Conservation (phyloP, 2,329 filamentous ascomycete genomes). For the Diplodia seriata region DNA sequence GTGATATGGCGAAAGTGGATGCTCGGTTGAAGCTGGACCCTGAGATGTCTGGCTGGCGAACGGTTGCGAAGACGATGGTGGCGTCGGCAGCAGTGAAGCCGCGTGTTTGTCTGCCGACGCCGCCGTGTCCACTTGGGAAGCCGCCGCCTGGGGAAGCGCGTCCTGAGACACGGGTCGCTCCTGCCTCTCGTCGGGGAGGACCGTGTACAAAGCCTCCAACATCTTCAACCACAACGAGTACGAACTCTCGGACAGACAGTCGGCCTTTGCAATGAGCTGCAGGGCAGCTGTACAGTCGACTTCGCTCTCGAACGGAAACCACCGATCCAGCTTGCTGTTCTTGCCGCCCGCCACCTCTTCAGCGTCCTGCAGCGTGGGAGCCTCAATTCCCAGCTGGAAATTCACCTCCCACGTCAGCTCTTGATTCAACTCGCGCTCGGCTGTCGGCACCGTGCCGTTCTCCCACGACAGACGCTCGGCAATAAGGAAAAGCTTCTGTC, state of each 20-base stretch:
- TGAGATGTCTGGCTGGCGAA: not conserved
- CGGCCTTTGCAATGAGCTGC: conserved; percentile 37
- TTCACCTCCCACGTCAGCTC: conserved; percentile 41
- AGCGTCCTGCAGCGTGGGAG: conserved; percentile 38
- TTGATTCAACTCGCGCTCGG: conserved; percentile 39
- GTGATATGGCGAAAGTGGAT: not conserved
- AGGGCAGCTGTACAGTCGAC: conserved; percentile 40
- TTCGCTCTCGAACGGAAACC: conserved; percentile 41
- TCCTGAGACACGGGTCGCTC: not conserved
- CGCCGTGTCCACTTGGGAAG: not conserved
- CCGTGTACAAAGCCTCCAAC: conserved; percentile 32
- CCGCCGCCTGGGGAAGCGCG: not conserved
- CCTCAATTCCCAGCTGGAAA: conserved; percentile 38
- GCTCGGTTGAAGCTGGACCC: not conserved
- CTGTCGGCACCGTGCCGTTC: conserved; percentile 34
- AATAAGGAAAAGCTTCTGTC: conserved; percentile 42
- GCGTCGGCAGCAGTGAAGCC: conserved; percentile 3
- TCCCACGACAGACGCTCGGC: conserved; percentile 41
- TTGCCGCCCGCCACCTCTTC: conserved; percentile 38
- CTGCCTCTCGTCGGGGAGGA: not conserved
- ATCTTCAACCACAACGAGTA: conserved; percentile 39
- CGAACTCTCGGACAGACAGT: conserved; percentile 36
- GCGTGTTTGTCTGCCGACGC: not conserved
- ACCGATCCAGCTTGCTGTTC: conserved; percentile 36
- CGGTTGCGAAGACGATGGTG: conserved; percentile 25